Evolutionary conservation across 371 early-diverging fungal species (phyloP), one percentile per base, ranked within the genome.

Genomic region (Mucor mucedo): DNA sequence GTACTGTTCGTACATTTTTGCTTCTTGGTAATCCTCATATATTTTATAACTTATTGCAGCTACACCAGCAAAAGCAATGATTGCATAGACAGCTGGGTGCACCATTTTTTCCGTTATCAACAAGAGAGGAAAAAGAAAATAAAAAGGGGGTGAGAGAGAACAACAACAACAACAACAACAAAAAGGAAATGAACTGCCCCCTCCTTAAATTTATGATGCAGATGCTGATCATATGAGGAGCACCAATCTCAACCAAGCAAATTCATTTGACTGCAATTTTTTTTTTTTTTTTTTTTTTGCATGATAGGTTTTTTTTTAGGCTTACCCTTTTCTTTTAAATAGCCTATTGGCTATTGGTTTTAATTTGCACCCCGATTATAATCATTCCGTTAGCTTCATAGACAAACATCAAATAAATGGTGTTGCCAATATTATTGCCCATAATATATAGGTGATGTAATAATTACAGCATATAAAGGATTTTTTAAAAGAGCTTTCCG

Each of bases 21-120:
- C 39, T 48, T 65, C 65, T 47, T 44, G 10, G 29, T 54, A 40
- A 4, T 59, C 38, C 9, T 47, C 40, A 6, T 60, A 65, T 11
- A 65, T 38, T 5, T 38, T 54, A 38, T 30, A 48, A 4, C 52
- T 29, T 11, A 65, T 13, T 27, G 48, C 29, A 27, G 30, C 48
- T 5, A 47, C 50, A 4, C 54, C 47, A 35, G 28, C 55, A 11
- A 49, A 14, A 13, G 52, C 40, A 11, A 58, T 21, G 21, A 47
- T 48, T 41, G 35, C 52, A 40, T 59, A 1, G n/a, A 60, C 45
- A 39, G 41, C 47, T 59, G 65, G 65, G 40, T 65, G 65, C 28
- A 14, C 27, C 53, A 58, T 54, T 9, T 6, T 49, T 49, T 28
- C 28, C 10, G 27, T 30, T 52, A 52, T 2, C 28, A 47, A 8